phyloP scores from a whole-genome alignment of 1,284 basidiomycete species.

The Xerocomus nothofagi region DNA sequence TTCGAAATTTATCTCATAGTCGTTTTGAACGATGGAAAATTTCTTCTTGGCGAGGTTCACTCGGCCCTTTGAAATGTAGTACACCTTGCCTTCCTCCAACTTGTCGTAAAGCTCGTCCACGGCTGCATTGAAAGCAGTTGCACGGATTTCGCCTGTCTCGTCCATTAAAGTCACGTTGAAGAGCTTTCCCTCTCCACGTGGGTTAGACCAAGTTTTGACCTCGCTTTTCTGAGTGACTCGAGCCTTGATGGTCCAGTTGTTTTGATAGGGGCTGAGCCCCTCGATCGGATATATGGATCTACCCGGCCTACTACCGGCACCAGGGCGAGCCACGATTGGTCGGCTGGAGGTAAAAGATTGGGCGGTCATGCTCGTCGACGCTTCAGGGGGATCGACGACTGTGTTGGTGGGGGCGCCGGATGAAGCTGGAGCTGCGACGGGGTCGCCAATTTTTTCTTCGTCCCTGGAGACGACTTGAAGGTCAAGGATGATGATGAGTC shows the following conservation, averaged over 20 bases:
- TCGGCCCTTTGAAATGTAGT: slow-evolving; percentile 86
- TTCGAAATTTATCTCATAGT: slow-evolving; percentile 94
- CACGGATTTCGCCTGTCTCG: slow-evolving; percentile 91
- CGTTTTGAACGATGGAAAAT: slow-evolving; percentile 88
- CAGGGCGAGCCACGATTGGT: slow-evolving; percentile 19
- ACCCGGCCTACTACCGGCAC: slow-evolving; percentile 32
- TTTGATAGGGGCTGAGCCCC: slow-evolving; percentile 94
- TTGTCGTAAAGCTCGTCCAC: slow-evolving; percentile 85
- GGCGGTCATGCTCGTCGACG: slow-evolving; percentile 5
- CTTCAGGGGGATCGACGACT: slow-evolving; percentile 8
- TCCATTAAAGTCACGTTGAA: slow-evolving; percentile 96
- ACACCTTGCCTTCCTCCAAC: slow-evolving; percentile 92
- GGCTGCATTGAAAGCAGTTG: slow-evolving; percentile 88
- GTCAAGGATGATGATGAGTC: slow-evolving; percentile 84
- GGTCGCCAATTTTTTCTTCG: slow-evolving; percentile 76
- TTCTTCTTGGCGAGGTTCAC: slow-evolving; percentile 98
- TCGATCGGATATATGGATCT: slow-evolving; percentile 84
- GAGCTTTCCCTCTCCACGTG: slow-evolving; percentile 91
- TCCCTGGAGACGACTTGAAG: slow-evolving; percentile 57
- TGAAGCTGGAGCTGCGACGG: slow-evolving; percentile 42
- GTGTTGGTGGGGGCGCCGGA: slow-evolving; percentile 12
- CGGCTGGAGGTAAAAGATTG: slow-evolving; percentile 20
- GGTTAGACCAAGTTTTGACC: slow-evolving; percentile 88
- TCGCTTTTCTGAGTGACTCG: slow-evolving; percentile 91
- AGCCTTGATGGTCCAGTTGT: slow-evolving; percentile 98